Percentiles rank a stretch among this genome's conserved stretches.
phyloP scores from a whole-genome alignment of 129 eudicot species.

The Deinandra increscens region DNA sequence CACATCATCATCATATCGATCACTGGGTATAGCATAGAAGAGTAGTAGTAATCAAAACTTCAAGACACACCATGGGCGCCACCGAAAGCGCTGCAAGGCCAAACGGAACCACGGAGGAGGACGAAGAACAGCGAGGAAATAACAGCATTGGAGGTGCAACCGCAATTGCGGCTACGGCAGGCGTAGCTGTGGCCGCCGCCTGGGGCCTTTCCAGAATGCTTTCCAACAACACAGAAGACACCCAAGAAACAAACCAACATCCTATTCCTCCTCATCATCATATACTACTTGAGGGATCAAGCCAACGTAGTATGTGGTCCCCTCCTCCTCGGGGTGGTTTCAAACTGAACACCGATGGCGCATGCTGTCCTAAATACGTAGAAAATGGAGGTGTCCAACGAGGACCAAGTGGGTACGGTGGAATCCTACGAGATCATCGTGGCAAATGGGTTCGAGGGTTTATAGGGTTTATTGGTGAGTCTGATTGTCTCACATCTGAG shows the following conservation, averaged over 20 bases:
- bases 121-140: too few relatives aligned
- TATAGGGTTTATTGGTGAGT: not conserved
- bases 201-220: not conserved
- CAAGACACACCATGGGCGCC: not conserved
- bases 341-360: not conserved
- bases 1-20: too few relatives aligned
- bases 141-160: not conserved
- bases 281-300: not conserved
- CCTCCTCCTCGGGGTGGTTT: not conserved
- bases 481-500: conserved; percentile 1
- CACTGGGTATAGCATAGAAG: too few relatives aligned
- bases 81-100: not conserved
- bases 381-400: not conserved
- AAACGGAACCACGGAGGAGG: not conserved
- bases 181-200: not conserved
- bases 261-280: too few relatives aligned
- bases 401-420: not conserved
- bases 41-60: too few relatives aligned
- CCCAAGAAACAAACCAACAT: too few relatives aligned
- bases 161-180: not conserved
- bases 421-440: not conserved
- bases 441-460: not conserved
- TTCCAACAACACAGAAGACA: not conserved
- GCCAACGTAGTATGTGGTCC: not conserved
- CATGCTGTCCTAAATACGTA: not conserved